Evolutionary conservation across 164 flowering plant genomes (phyloP).

Genomic region (Saururus chinensis): DNA sequence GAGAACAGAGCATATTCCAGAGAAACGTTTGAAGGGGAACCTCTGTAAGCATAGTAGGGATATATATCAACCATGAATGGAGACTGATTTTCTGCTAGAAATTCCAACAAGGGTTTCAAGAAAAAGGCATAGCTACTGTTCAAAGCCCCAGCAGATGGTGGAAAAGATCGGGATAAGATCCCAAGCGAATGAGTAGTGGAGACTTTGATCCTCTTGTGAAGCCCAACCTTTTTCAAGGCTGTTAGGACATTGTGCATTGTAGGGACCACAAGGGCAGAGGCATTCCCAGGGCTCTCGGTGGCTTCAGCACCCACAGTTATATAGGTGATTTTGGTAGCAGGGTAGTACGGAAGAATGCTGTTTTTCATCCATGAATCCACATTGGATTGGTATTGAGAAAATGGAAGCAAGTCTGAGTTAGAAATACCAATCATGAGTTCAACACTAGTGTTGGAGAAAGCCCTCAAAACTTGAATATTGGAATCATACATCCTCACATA

Average conservation of each 20-base stretch:
- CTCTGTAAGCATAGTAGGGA: conserved; percentile 88
- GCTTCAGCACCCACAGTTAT: conserved; percentile 95
- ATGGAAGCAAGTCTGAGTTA: conserved; percentile 59
- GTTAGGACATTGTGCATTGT: conserved; percentile 72
- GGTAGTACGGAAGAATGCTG: conserved; percentile 81
- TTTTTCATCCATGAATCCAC: conserved; percentile 84
- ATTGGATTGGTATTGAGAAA: conserved; percentile 81
- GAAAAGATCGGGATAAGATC: conserved; percentile 76
- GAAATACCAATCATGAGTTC: conserved; percentile 81
- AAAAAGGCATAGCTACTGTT: conserved; percentile 54
- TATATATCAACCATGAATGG: conserved; percentile 88
- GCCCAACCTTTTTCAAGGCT: conserved; percentile 63
- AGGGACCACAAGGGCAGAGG: conserved; percentile 65
- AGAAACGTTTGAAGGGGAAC: conserved; percentile 55
- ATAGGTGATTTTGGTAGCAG: conserved; percentile 72
- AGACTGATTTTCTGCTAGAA: conserved; percentile 79
- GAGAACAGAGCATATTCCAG: conserved; percentile 81
- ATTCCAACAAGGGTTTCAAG: conserved; percentile 69
- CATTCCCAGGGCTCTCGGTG: conserved; percentile 54
- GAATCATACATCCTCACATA: conserved; percentile 77
- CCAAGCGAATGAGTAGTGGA: conserved; percentile 86
- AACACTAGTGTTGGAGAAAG: conserved; percentile 81
- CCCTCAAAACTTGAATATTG: conserved; percentile 78
- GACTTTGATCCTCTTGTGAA: conserved; percentile 67
- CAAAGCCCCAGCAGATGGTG: conserved; percentile 96